These are phyloP conservation scores for Neonectria neomacrospora DNA, from an alignment of 2,329 filamentous ascomycete species.

Conservation along the genomic window DNA sequence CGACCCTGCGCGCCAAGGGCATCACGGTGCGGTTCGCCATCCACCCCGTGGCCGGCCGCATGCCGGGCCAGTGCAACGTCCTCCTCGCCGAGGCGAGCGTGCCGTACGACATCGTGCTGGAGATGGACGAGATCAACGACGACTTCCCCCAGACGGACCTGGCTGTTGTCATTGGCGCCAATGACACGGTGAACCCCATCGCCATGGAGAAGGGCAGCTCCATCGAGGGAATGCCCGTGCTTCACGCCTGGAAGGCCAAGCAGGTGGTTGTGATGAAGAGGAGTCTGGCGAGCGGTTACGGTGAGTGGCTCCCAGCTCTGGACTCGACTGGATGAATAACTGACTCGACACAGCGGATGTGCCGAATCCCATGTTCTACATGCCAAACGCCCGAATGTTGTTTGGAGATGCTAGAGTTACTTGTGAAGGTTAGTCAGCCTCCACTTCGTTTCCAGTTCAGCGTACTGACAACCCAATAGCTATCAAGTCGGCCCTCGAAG, in stretches of 20 bases:
- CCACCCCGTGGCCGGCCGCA: conserved; percentile 88
- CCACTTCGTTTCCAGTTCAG: not conserved
- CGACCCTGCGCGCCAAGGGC: conserved; percentile 76
- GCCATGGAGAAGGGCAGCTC: conserved; percentile 84
- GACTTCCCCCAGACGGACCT: conserved; percentile 88
- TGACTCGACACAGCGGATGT: conserved; percentile 73
- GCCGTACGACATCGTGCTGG: conserved; percentile 90
- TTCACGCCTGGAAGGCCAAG: conserved; percentile 95
- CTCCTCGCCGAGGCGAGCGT: conserved; percentile 88
- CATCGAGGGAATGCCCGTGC: conserved; percentile 92
- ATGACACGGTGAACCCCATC: conserved; percentile 93
- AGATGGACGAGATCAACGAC: conserved; percentile 97
- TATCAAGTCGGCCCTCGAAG: conserved; percentile 55
- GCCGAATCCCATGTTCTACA: conserved; percentile 93
- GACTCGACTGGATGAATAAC: not conserved
- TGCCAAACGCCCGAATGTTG: conserved; percentile 89
- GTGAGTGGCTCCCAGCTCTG: conserved; percentile 55
- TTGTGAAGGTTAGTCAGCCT: conserved; percentile 73
- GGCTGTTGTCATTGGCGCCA: conserved; percentile 89
- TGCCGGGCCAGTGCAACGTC: conserved; percentile 95
- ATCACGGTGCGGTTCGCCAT: conserved; percentile 90
- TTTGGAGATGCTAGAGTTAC: conserved; percentile 90
- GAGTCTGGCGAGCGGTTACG: conserved; percentile 88
- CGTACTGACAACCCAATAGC: conserved; percentile 47
- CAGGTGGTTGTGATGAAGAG: conserved; percentile 94